Evolutionary conservation across 768 basidiomycete genomes (phyloP), one percentile per base, ranked within the genome.

Genomic region (Cyclocybe cylindracea): DNA sequence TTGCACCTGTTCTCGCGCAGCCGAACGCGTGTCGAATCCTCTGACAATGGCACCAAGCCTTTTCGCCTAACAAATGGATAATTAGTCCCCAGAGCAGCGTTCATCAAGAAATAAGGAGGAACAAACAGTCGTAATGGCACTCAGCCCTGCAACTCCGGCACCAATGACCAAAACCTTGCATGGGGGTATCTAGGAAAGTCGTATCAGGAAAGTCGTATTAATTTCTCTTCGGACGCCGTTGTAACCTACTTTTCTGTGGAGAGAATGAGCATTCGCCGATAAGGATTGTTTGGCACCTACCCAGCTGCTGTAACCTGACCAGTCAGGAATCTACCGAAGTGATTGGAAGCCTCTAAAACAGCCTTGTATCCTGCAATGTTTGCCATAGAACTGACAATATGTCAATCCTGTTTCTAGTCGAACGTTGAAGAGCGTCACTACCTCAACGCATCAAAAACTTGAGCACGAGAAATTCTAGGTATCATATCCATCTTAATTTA

Each of bases 291-390:
- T 36, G 34, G 32, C 41, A 76, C 86, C 65, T 66, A 90, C 87
- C 89, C 90, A 66, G 91, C 91, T 51, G 92, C 92, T 5, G 92
- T 94, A 48, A 91, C 90, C 68, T 94, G 92, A 61, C 92, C 92
- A 33, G 92, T 92, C 58, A 94, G 75, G 72, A 91, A 94, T 59
- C 92, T 78, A 61, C 91, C 91, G 61, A 94, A 94, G 63, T 89
- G 82, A 66, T 91, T 93, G 19, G 91, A 89, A 31, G 92, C 92
- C 67, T 94, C 92, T 64, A 94, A 68, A 42, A 94, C 91, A 37
- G 92, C 92, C 67, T 94, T 92, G 68, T 94, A 94, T 10, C 92
- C 92, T n/a, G 91, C 82, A 38, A 92, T 94, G 64, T 94, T 94
- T n/a, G 88, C 86, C 92, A 94, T 94, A 19, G 91, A 93, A 61